Percentiles rank a stretch among this genome's conserved stretches.
phyloP scores from a whole-genome alignment of 352 stramenopile species.

The Globisporangium cylindrosporum region DNA sequence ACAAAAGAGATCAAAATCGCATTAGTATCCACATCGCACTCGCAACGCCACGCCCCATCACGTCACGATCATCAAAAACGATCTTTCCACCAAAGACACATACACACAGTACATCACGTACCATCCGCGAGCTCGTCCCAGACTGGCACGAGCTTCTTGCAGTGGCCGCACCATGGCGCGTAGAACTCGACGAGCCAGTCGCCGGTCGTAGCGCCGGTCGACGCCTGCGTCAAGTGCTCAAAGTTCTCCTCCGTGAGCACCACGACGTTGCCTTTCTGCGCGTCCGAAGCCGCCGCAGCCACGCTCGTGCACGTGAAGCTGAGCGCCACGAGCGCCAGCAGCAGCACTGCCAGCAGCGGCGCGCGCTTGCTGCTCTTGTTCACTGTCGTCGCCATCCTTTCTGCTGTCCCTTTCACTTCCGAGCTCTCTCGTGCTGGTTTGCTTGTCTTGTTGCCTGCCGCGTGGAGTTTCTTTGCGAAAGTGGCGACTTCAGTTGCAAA shows the following conservation, averaged over 20 bases:
- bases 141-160: slow-evolving; percentile 51
- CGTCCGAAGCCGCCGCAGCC: slow-evolving; percentile 13
- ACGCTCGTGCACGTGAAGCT: slow-evolving; percentile 12
- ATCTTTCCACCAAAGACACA: background rate
- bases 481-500: background rate
- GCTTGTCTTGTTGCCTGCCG: slow-evolving; percentile 8
- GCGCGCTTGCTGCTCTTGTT: slow-evolving; percentile 12
- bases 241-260: slow-evolving; percentile 75
- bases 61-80: background rate
- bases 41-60: background rate
- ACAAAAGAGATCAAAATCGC: background rate
- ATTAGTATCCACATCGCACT: background rate
- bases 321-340: slow-evolving; percentile 25
- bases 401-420: background rate
- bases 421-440: background rate
- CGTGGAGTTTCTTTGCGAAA: slow-evolving; percentile 3
- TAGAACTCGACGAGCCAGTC: slow-evolving; percentile 90
- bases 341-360: slow-evolving; percentile 12
- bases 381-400: background rate
- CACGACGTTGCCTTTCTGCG: slow-evolving; percentile 44
- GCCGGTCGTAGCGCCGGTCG: slow-evolving; percentile 88
- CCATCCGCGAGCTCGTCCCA: slow-evolving; percentile 80
- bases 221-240: slow-evolving; percentile 88
- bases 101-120: slow-evolving; percentile 13
- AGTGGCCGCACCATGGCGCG: slow-evolving; percentile 72